Percentiles rank a stretch among this genome's conserved stretches.
These are phyloP conservation scores for Phytophthora boehmeriae DNA, from an alignment of 352 stramenopile species.

Conservation along the genomic window DNA sequence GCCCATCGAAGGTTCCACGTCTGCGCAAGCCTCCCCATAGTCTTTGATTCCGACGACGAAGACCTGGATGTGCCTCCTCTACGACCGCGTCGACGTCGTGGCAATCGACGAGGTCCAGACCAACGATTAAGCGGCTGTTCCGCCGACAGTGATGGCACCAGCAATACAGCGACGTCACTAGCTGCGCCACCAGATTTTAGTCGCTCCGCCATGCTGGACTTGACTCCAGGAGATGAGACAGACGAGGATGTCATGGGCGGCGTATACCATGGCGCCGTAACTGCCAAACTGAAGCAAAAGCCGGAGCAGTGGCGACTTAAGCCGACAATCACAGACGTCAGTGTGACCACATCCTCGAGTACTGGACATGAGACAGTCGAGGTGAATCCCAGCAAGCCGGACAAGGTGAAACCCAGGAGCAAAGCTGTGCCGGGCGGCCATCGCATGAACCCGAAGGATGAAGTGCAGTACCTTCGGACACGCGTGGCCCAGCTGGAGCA, in stretches of 20 bases:
- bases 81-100: conserved; percentile 11
- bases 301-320: conserved; percentile 26
- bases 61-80: conserved; percentile 33
- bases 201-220: conserved; percentile 21
- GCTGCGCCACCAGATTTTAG: conserved; percentile 9
- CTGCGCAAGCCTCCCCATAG: conserved; percentile 15
- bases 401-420: conserved; percentile 13
- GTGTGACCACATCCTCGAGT: conserved; percentile 3
- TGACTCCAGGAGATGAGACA: conserved; percentile 16
- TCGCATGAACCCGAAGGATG: conserved; percentile 37
- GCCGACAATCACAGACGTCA: conserved; percentile 24
- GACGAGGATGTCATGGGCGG: conserved; percentile 29
- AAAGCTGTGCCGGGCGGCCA: conserved; percentile 5
- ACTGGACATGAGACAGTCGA: conserved; percentile 1
- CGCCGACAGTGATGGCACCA: conserved; percentile 9
- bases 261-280: conserved; percentile 25
- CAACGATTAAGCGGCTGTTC: conserved; percentile 3
- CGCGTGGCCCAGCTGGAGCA: conserved; percentile 24
- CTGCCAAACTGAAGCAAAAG: conserved; percentile 28
- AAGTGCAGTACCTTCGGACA: conserved; percentile 28
- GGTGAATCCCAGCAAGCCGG: neutral
- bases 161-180: conserved; percentile 13
- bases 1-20: conserved; percentile 7
- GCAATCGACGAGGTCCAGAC: neutral
- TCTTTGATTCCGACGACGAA: conserved; percentile 37